phyloP scores from a whole-genome alignment of 2,329 filamentous ascomycete species.

The Xylariaceae sp. region DNA sequence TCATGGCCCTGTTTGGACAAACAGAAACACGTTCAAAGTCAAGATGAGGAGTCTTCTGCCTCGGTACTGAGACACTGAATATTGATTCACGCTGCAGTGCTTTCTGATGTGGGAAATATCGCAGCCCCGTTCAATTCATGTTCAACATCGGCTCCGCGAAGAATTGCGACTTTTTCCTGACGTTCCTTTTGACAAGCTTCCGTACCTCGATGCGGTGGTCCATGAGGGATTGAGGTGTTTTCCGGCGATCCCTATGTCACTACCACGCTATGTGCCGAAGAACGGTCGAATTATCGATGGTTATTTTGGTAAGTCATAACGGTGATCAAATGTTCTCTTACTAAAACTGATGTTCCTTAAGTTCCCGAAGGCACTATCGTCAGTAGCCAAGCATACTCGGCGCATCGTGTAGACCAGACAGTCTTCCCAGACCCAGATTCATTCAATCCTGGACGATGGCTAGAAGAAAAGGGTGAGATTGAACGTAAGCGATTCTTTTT shows the following conservation, averaged over 20 bases:
- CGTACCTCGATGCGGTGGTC: slow-evolving; percentile 62
- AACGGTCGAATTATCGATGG: slow-evolving; percentile 56
- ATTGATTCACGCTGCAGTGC: slow-evolving; percentile 34
- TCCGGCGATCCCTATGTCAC: slow-evolving; percentile 64
- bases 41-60: no score
- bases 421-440: slow-evolving; percentile 76
- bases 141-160: slow-evolving; percentile 51
- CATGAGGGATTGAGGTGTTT: slow-evolving; percentile 61
- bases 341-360: no score
- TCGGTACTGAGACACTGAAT: no score
- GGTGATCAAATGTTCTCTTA: no score
- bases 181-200: slow-evolving; percentile 46
- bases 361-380: slow-evolving; percentile 55
- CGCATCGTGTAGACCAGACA: slow-evolving; percentile 57
- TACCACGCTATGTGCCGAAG: slow-evolving; percentile 57
- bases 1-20: no score
- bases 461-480: slow-evolving; percentile 69
- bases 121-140: slow-evolving; percentile 48
- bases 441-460: slow-evolving; percentile 83
- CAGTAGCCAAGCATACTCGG: slow-evolving; percentile 60
- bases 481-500: slow-evolving; percentile 64
- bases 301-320: slow-evolving; percentile 31
- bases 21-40: no score
- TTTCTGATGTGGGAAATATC: slow-evolving; percentile 72
- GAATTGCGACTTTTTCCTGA: slow-evolving; percentile 48